These are phyloP conservation scores for Cryptococcus depauperatus DNA, from an alignment of 1,284 basidiomycete genomes.

Conservation along the genomic window DNA sequence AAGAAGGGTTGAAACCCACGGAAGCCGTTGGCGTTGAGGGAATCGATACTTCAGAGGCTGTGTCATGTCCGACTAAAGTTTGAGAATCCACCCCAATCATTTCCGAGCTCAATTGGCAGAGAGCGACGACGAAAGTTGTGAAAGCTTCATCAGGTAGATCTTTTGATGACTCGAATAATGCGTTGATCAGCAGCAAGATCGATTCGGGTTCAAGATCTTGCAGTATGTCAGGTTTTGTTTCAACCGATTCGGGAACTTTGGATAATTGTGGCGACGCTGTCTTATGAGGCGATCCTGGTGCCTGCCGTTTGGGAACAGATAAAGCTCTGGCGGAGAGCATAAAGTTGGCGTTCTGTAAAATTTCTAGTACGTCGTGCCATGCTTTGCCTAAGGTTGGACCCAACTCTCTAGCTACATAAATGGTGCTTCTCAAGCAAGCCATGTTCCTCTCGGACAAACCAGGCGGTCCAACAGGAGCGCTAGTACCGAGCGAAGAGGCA, in stretches of 20 bases:
- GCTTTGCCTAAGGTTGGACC: conserved; percentile 74
- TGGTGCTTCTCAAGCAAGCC: conserved; percentile 75
- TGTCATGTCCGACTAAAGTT: conserved; percentile 12
- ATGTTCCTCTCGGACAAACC: conserved; percentile 80
- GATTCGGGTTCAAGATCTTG: conserved; percentile 68
- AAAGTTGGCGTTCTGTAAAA: conserved; percentile 85
- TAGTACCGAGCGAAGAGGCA: conserved; percentile 27
- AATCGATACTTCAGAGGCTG: conserved; percentile 37
- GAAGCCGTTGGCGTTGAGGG: conserved; percentile 16
- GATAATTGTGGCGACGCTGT: conserved; percentile 5
- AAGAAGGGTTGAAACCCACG: conserved; percentile 16
- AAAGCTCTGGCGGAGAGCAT: conserved; percentile 58
- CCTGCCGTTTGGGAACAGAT: conserved; percentile 5
- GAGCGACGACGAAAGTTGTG: conserved; percentile 65
- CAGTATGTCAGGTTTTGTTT: conserved; percentile 21
- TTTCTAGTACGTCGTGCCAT: conserved; percentile 87
- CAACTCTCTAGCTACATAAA: conserved; percentile 70
- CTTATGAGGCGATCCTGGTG: conserved; percentile 4
- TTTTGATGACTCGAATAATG: conserved; percentile 73
- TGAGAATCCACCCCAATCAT: conserved; percentile 71
- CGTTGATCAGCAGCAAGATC: conserved; percentile 62
- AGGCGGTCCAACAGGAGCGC: conserved; percentile 50
- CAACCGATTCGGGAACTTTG: background rate
- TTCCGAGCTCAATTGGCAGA: conserved; percentile 76
- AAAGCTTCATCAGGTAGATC: conserved; percentile 77